Evolutionary conservation across 352 stramenopile species (phyloP).

Genomic region (Thalassiosira livingstoniorum): DNA sequence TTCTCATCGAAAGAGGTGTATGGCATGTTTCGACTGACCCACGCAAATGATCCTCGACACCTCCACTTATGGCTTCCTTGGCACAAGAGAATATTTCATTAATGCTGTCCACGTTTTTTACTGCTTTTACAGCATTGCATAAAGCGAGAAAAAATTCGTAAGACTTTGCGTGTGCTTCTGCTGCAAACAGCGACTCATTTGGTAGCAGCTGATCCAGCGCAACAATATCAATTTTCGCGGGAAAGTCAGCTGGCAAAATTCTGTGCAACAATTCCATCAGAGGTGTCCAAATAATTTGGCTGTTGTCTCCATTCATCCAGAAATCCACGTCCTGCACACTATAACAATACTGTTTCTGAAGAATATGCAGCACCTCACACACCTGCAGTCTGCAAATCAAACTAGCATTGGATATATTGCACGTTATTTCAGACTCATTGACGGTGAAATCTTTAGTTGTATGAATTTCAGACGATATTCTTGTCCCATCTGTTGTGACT

Average conservation of each 20-base stretch:
- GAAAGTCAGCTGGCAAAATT: not conserved
- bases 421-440: conserved; percentile 11
- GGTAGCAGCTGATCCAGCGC: not conserved
- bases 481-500: conserved; percentile 20
- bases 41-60: not conserved
- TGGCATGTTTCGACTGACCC: conserved; percentile 3
- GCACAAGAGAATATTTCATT: conserved; percentile 13
- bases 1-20: conserved; percentile 57
- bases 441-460: not conserved
- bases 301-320: conserved; percentile 42
- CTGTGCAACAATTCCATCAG: conserved; percentile 29
- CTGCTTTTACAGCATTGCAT: conserved; percentile 5
- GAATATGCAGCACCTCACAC: conserved; percentile 43
- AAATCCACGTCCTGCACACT: conserved; percentile 38
- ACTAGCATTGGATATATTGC: conserved; percentile 38
- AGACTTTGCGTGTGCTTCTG: conserved; percentile 3
- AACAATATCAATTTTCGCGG: not conserved
- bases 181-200: not conserved
- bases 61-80: conserved; percentile 11
- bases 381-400: conserved; percentile 21
- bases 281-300: conserved; percentile 36
- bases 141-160: conserved; percentile 37
- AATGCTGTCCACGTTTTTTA: conserved; percentile 1
- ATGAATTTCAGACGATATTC: conserved; percentile 41
- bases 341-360: conserved; percentile 42